Base-by-base conservation (phyloP, 441 rosid genomes). In the Jatropha multifida region DNA sequence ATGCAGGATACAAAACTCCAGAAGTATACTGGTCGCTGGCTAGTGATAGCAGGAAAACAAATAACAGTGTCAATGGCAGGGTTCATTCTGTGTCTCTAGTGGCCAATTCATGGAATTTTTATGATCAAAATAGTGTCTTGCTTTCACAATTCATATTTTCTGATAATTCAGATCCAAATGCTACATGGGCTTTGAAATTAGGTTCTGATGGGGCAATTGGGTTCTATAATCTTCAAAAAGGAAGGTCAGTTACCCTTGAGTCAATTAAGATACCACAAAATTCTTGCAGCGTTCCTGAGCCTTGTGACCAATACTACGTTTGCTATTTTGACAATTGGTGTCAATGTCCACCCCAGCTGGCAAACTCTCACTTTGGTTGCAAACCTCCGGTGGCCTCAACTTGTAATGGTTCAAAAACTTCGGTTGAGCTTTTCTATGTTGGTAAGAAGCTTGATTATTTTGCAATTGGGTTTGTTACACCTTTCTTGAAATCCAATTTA, bases 1-100 rank as follows among this genome's bases (percentile, higher is more conserved):
- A 83, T 69, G 97, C 87, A 0, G 87, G 80, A 56, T 89, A 83
- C 77, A 81, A 69, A n/a, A 85, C 88, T 26, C 91, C 90, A n/a
- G 93, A 94, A 78, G 86, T 87, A 0, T 94, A 94, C 79, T 94
- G 98, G 97, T 86, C 96, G 2, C 81, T 92, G 85, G 65, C 69
- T 27, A 83, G 41, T 13, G 97, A 89, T 1, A 72, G 51, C 10
- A 51, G 82, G 41, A 92, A 4, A 70, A 88, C 82, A 79, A 79
- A 83, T 41, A 82, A 84, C 62, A 81, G 82, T 62, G 77, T 40
- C 11, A 83, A 83, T 2, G 86, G 88, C 26, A 76, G 44, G 32
- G 88, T 88, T 49, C 74, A 74, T 65, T 81, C 74, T 4, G 87
- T 88, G 3, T 76, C 84, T 68, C 71, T 90, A 4, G 52, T 60